Percentiles rank a stretch among this genome's conserved stretches.
Evolutionary conservation across 169 alveolate species (phyloP).

Genomic region (Plasmodium knowlesi): DNA sequence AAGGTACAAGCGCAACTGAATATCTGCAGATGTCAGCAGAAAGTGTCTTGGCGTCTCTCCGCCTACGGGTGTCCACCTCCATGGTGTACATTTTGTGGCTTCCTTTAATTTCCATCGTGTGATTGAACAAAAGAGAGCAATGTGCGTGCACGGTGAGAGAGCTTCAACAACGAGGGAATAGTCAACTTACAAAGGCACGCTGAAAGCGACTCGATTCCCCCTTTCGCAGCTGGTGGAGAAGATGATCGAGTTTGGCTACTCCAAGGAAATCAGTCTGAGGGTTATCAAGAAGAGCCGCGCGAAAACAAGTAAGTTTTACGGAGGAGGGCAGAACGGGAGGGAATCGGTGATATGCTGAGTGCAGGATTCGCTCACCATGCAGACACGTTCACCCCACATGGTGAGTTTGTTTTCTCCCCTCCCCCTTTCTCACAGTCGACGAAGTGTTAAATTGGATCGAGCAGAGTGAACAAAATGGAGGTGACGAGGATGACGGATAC

Average conservation of each 20-base stretch:
- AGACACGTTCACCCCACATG: background rate
- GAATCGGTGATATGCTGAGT: too few species aligned
- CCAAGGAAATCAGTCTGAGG: slow-evolving; percentile 31
- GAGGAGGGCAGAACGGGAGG: too few species aligned
- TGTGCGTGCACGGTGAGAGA: background rate
- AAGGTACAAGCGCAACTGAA: background rate
- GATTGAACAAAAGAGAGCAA: background rate
- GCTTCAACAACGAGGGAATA: background rate
- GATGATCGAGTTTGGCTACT: slow-evolving; percentile 51
- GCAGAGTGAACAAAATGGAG: slow-evolving; percentile 18
- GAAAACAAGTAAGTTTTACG: slow-evolving; percentile 35
- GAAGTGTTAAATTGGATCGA: slow-evolving; percentile 72
- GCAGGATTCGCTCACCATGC: background rate
- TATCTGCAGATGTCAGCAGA: background rate
- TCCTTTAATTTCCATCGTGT: background rate
- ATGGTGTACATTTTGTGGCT: background rate
- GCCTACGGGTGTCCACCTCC: background rate
- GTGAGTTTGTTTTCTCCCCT: background rate
- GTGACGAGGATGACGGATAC: too few species aligned
- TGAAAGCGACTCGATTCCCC: background rate
- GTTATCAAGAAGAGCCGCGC: slow-evolving; percentile 59
- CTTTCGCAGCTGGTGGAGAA: slow-evolving; percentile 42
- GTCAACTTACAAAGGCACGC: background rate
- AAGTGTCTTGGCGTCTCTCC: background rate
- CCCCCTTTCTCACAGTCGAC: slow-evolving; percentile 19